Evolutionary conservation across 257 asterid genomes (phyloP), one percentile per base, ranked within the genome.

Genomic region (Datura wrightii): DNA sequence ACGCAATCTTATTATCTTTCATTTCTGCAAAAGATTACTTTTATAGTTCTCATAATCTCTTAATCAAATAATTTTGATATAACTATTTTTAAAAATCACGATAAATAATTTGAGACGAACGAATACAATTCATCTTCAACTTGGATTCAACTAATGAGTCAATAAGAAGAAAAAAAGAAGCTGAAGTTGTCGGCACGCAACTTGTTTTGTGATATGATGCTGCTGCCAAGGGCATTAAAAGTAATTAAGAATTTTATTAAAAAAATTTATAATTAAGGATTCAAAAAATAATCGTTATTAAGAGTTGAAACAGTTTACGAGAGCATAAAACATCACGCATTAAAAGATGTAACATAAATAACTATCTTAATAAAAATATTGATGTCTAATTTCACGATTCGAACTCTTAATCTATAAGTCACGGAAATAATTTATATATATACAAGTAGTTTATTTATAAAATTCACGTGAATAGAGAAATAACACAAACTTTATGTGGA

Each of bases 21-120:
- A 62, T 62, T 24, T 62, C 2, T 8, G 2, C 52, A 46, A 46
- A 7, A 46, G 10, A 3, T 5, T 65, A 11, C 34, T 3, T 65
- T 0, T 1, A 65, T 5, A 65, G 1, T 2, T 65, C 10, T 0
- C 0, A 0, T 11, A 34, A 34, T 1, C 5, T 11, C 1, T 0
- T 5, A 65, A 63, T 6, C 2, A 34, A 34, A 65, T 34, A 34
- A 5, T n/a, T 5, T 63, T 63, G 0, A 63, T 1, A 63, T 63
- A 4, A 2, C 0, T 10, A n/a, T n/a, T 31, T 63, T 31, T 2
- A 0, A 63, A 15, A 62, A 31, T 62, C 0, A 13, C 0, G 2
- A 34, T 13, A 65, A 13, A 65, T 5, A 36, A 6, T 66, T 34
- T 36, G 19, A 36, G 48, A 36, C 3, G 9, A 0, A 0, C 2